Conservation (phyloP, 192 early-diverging fungal species). For the Coemansia sp. region DNA sequence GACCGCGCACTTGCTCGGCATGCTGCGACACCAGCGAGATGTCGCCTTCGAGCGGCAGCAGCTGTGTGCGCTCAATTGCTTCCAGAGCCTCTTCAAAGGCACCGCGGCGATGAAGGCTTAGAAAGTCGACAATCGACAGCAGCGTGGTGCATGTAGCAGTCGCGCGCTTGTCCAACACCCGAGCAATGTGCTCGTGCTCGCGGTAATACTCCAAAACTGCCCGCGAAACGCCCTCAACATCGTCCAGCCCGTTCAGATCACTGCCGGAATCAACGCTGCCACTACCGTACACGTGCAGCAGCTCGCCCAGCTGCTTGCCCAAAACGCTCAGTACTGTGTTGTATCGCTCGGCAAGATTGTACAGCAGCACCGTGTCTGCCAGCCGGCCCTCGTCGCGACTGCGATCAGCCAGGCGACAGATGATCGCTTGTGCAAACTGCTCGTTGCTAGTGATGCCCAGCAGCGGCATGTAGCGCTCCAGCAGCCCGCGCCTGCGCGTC, state of each 20-base stretch:
- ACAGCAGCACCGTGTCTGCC: conserved; percentile 70
- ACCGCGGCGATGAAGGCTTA: conserved; percentile 50
- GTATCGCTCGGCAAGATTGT: conserved; percentile 70
- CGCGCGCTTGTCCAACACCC: conserved; percentile 28
- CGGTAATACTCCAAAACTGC: conserved; percentile 49
- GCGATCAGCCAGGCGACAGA: conserved; percentile 63
- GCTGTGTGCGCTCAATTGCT: conserved; percentile 54
- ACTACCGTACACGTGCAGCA: conserved; percentile 20
- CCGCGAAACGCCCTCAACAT: conserved; percentile 51
- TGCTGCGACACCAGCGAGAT: conserved; percentile 56
- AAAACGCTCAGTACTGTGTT: conserved; percentile 70
- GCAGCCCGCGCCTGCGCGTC: conserved; percentile 47
- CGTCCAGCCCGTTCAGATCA: conserved; percentile 27
- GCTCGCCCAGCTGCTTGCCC: conserved; percentile 66
- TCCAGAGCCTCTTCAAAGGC: conserved; percentile 60
- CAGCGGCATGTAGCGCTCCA: conserved; percentile 66
- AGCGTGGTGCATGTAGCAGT: conserved; percentile 58
- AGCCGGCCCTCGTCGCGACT: conserved; percentile 66
- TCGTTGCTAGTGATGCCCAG: conserved; percentile 55
- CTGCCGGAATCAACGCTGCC: not conserved
- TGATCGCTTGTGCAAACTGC: conserved; percentile 65
- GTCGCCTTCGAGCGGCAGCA: conserved; percentile 64
- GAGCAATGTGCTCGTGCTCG: conserved; percentile 51
- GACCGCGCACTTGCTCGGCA: conserved; percentile 59
- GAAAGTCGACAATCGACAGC: conserved; percentile 59